Base-by-base conservation (phyloP, 1,284 basidiomycete species). In the Boletus sp. region DNA sequence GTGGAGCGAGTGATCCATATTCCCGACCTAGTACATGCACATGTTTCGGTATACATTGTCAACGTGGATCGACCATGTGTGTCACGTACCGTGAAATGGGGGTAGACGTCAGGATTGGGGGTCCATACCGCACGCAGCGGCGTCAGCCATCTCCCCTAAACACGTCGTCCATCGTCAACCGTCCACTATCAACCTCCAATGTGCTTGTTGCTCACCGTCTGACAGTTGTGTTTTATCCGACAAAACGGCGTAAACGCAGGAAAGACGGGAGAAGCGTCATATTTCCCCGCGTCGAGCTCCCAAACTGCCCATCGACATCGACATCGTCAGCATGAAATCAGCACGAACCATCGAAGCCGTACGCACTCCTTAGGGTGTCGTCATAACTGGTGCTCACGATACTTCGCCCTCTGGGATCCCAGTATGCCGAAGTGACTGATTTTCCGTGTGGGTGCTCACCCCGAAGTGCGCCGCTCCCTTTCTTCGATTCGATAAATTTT, bases 331-430 rank as follows among this genome's bases (percentile, higher is more conserved):
- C 27, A 36, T n/a, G 12, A 12, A 19, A n/a, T n/a, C 1, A 29
- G 10, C 7, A 23, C 2, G 7, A 38, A 10, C 5, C 2, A 41
- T n/a, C 5, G 8, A 13, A 19, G 7, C 1, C 30, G 20, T 33
- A 55, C 83, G 56, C 60, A 89, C 88, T 55, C 57, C 85, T 72
- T 30, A 91, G 56, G 1, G 74, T 77, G 66, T 91, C 81, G 56
- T 91, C 88, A 57, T 91, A 90, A 60, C 81, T 81, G 5, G 88
- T 91, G 64, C 85, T 89, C 33, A 90, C 80, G 51, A 91, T 81
- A 42, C 78, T 73, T 29, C 82, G 75, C 10, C 88, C 88, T 48
- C 81, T 71, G 7, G 86, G 78, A 61, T 90, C 87, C 88, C 88
- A 91, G 56, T 83, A 90, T 0, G 84, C 88, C 8, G 88, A 81